phyloP scores from a whole-genome alignment of 2,329 filamentous ascomycete genomes.

The Pseudocercospora pini-densiflorae region DNA sequence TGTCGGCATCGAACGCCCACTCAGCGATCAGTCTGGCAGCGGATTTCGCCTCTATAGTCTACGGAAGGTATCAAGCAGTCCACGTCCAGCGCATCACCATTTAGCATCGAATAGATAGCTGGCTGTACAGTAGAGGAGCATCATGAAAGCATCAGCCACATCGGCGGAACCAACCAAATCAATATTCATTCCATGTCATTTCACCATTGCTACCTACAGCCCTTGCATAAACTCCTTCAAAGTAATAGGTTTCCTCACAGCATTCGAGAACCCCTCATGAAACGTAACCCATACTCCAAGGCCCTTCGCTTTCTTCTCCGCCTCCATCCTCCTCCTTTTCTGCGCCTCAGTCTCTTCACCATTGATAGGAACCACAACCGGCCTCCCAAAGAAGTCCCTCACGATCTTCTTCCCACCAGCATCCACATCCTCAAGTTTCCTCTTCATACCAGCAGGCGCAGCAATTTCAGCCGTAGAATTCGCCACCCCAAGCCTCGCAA shows the following conservation, averaged over 20 bases:
- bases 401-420: constrained; percentile 55
- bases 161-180: too few relatives aligned
- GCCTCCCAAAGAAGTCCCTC: constrained; percentile 83
- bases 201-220: constrained; percentile 41
- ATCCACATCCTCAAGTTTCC: constrained; percentile 30
- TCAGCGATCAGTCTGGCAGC: too few relatives aligned
- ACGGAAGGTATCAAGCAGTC: too few relatives aligned
- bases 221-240: constrained; percentile 76
- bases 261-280: constrained; percentile 90
- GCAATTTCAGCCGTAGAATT: constrained; percentile 22
- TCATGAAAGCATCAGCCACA: not conserved
- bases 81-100: not conserved
- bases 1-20: too few relatives aligned
- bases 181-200: not conserved
- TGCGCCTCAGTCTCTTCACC: constrained; percentile 46
- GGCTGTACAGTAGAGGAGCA: not conserved
- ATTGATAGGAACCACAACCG: constrained; percentile 58
- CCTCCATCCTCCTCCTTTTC: constrained; percentile 43
- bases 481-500: constrained; percentile 66
- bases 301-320: constrained; percentile 59
- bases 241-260: constrained; percentile 84
- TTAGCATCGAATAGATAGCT: not conserved
- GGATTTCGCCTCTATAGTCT: too few relatives aligned
- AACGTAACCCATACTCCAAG: constrained; percentile 92
- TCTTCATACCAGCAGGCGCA: constrained; percentile 20